phyloP scores from a whole-genome alignment of 768 basidiomycete genomes.

The Calocera viscosa region DNA sequence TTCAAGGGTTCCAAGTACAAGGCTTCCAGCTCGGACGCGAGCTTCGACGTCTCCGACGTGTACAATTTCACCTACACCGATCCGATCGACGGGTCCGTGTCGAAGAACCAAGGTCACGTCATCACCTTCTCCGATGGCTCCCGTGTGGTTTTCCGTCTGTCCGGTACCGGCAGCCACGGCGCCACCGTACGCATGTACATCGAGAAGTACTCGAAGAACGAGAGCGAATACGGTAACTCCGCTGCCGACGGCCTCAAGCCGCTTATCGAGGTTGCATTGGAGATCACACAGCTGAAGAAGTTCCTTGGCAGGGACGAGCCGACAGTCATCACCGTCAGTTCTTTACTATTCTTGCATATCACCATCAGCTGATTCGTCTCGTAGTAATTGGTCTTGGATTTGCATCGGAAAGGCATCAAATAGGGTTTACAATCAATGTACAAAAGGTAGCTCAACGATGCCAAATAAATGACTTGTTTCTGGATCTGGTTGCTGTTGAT shows the following conservation, averaged over 20 bases:
- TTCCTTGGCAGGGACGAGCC: conserved; percentile 81
- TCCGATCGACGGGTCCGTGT: conserved; percentile 90
- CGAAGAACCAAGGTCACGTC: conserved; percentile 91
- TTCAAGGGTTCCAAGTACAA: conserved; percentile 57
- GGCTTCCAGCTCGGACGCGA: conserved; percentile 51
- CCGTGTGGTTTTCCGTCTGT: conserved; percentile 88
- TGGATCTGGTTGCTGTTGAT: background rate
- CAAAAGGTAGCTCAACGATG: conserved; percentile 3
- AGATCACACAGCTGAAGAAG: conserved; percentile 70
- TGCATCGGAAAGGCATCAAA: background rate
- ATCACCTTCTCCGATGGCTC: conserved; percentile 85
- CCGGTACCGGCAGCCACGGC: conserved; percentile 90
- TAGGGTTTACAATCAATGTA: conserved; percentile 3
- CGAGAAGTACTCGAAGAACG: conserved; percentile 69
- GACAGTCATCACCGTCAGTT: conserved; percentile 80
- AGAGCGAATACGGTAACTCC: conserved; percentile 31
- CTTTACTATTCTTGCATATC: background rate
- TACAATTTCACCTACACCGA: conserved; percentile 95
- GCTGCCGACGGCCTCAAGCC: conserved; percentile 87
- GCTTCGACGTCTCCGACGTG: conserved; percentile 63
- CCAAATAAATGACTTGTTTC: background rate
- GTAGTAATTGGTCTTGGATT: background rate
- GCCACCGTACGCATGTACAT: conserved; percentile 95
- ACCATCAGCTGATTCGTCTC: background rate
- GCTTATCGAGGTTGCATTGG: conserved; percentile 87